A percentile compares a stretch with the other conserved stretches of the same genome.
Conservation (phyloP, 305 asterid species). For the Stenogyne calaminthoides region DNA sequence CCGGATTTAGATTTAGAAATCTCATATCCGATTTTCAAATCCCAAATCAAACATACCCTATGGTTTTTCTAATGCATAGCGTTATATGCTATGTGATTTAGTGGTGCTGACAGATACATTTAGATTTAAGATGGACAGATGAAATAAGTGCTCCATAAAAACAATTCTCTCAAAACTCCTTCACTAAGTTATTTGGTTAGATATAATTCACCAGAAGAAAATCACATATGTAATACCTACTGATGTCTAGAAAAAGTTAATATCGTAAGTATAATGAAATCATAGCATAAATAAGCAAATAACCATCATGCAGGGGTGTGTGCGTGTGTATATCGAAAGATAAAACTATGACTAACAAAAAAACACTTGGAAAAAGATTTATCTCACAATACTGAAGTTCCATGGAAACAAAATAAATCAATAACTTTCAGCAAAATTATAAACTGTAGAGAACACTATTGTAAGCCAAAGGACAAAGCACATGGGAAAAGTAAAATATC, state of each 20-base stretch:
- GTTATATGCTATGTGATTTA: not conserved
- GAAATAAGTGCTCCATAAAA: too few relatives aligned
- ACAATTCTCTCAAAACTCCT: too few relatives aligned
- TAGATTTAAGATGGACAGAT: not conserved
- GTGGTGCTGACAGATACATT: not conserved
- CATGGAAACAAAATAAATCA: not conserved
- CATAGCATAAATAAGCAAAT: not conserved
- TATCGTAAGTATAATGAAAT: not conserved
- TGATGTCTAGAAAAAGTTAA: not conserved
- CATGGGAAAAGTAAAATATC: not conserved
- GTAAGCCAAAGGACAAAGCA: not conserved
- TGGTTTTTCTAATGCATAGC: too few relatives aligned
- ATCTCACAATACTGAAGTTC: not conserved
- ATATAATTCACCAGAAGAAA: too few relatives aligned
- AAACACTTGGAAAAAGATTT: not conserved
- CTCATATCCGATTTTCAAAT: too few relatives aligned
- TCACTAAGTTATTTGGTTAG: too few relatives aligned
- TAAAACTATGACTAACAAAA: not conserved
- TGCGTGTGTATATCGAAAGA: not conserved
- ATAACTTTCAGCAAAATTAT: not conserved
- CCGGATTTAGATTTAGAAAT: too few relatives aligned
- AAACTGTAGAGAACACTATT: not conserved
- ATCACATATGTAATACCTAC: too few relatives aligned
- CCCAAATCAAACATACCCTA: not conserved
- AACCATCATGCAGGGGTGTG: not conserved